Evolutionary conservation across 1,284 basidiomycete genomes (phyloP).

Genomic region (Vanrija pseudolonga): DNA sequence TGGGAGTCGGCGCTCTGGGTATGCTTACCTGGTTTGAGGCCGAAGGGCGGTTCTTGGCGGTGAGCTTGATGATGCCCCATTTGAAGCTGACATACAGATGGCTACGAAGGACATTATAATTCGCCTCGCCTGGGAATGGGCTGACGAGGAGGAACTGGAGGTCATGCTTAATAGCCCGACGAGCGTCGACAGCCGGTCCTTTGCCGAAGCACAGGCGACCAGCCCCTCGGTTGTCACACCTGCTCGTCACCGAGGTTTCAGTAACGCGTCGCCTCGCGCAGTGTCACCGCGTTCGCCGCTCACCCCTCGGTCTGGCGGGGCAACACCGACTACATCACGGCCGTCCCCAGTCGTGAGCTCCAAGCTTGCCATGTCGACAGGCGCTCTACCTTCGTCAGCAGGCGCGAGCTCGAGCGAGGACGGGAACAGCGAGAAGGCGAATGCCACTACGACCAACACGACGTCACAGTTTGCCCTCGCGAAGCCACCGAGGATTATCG

Average conservation of each 20-base stretch:
- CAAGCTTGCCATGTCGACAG: not conserved
- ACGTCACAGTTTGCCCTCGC: conserved; percentile 12
- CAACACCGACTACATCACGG: not conserved
- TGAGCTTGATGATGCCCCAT: conserved; percentile 44
- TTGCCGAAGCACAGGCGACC: conserved; percentile 50
- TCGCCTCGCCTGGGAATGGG: conserved; percentile 77
- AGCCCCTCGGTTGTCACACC: conserved; percentile 39
- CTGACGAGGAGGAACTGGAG: conserved; percentile 45
- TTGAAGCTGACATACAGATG: conserved; percentile 56
- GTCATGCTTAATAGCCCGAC: conserved; percentile 12
- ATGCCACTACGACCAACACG: conserved; percentile 4
- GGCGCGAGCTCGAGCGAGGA: not conserved
- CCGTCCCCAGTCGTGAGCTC: not conserved
- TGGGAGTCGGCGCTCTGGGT: conserved; percentile 53
- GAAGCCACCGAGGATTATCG: conserved; percentile 22
- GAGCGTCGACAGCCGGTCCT: not conserved
- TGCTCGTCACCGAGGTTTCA: not conserved
- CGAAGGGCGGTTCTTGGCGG: conserved; percentile 83
- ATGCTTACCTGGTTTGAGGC: conserved; percentile 75
- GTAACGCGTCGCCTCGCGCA: not conserved
- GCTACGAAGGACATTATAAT: conserved; percentile 83
- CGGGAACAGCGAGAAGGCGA: not conserved
- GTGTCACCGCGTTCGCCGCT: not conserved
- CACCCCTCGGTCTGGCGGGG: not conserved
- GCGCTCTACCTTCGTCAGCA: not conserved